Evolutionary conservation across 73 alveolate genomes (phyloP), one percentile per base, ranked within the genome.

Genomic region (Diophrys appendiculata): DNA sequence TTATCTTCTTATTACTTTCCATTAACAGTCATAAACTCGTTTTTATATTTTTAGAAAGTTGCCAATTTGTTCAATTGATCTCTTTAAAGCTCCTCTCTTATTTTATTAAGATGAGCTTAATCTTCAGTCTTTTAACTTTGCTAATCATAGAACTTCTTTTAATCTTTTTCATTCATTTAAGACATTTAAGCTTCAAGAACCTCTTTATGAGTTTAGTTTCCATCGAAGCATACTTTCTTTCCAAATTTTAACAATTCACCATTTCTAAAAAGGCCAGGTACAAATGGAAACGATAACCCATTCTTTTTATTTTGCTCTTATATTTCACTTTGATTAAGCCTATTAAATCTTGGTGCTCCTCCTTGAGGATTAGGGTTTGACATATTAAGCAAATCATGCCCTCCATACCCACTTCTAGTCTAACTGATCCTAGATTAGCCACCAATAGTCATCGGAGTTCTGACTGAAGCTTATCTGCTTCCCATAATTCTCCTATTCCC

Each of bases 381-480:
- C 31, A 29, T 76, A 24, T 32, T 64, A 28, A 76, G 52, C 31
- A 27, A n/a, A 23, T 70, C 76, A 8, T 31, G 29, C 27, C 24
- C 52, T 0, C 31, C 67, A 13, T 14, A 33, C 29, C 72, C 71
- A 8, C 28, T 25, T 27, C 35, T 35, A 24, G 52, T 35, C 54
- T 72, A 13, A 23, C 26, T 1, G 5, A 26, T 14, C 2, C 81
- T 13, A 27, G 81, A 43, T 5, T 65, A 31, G 32, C 29, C 55
- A 14, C 60, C 53, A 8, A 31, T 14, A n/a, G 72, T 28, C 3
- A 24, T 32, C 24, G 85, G 85, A 1, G 85, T 76, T 34, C 69
- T 76, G 33, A 76, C 85, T 23, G 85, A 64, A 13, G 76, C 52
- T 76, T 54, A 52, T 11, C 69, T 65, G 26, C 85, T 76, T 2